Base-by-base conservation (phyloP, 1,139 yeast species). In the Candida neerlandica region DNA sequence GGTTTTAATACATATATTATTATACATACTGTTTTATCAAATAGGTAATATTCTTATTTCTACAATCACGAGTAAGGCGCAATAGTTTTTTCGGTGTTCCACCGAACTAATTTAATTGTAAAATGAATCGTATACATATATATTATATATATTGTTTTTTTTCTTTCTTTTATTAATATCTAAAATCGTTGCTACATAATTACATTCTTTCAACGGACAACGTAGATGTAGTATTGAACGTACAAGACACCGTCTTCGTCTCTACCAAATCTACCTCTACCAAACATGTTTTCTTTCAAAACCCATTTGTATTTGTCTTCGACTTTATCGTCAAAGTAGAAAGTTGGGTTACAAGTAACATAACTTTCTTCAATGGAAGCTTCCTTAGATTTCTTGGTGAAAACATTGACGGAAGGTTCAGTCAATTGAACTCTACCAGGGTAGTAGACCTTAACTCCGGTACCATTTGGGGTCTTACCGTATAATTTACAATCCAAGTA, bases 221-320 rank as follows among this genome's bases (percentile, higher is more conserved):
- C 69, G 57, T 77, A 78, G 50, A 79, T 64, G 54, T 68, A 70
- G 66, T 81, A 82, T 63, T 82, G 85, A 40, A 81, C 84, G 54
- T 66, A 70, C 47, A 78, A 59, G 1, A 39, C 55, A n/a, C 77
- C 81, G 7, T 66, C 58, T 1, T 61, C 65, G 51, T 73, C 78
- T 61, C 82, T 73, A 38, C 76, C 60, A 56, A 81, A 81, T 54
- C 84, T 71, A 37, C 86, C 86, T 60, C 74, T 78, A 35, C 84
- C 86, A 38, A 79, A 42, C 46, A 81, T 67, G 51, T 70, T 76
- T 56, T 75, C 74, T 44, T 64, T 61, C 41, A 66, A 55, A 14
- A 75, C 73, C 86, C 86, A 82, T 47, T 67, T 58, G 62, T 71
- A 77, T 57, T 73, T 74, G 9, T 64, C 70, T 45, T 69, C 77